phyloP scores from a whole-genome alignment of 371 early-diverging fungal species.

The Batkoa obscura region DNA sequence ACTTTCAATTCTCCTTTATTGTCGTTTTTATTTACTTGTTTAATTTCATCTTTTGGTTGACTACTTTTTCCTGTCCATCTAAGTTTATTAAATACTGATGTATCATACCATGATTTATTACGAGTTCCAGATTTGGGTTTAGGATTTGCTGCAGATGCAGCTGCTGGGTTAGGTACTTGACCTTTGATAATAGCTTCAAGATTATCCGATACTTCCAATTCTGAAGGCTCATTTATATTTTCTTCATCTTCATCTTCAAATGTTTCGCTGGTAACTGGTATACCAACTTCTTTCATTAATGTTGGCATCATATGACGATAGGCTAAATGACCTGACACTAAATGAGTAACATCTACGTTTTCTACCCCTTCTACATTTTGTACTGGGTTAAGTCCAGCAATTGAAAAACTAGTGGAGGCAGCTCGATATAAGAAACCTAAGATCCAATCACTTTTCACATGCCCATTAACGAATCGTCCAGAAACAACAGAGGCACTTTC shows the following conservation, averaged over 20 bases:
- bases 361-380: constrained; percentile 66
- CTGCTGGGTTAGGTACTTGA: neutral
- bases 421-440: constrained; percentile 82
- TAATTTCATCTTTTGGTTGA: too few relatives aligned
- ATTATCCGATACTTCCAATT: constrained; percentile 3
- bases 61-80: neutral
- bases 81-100: neutral
- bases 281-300: constrained; percentile 58
- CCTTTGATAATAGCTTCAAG: constrained; percentile 1
- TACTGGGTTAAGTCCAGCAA: constrained; percentile 49
- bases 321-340: constrained; percentile 69
- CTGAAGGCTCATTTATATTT: neutral
- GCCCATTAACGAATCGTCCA: constrained; percentile 81
- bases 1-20: too few relatives aligned
- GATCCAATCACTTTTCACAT: constrained; percentile 75
- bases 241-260: constrained; percentile 26
- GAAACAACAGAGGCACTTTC: constrained; percentile 58
- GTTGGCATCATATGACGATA: constrained; percentile 69
- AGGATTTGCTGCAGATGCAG: neutral
- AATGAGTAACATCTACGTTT: constrained; percentile 60
- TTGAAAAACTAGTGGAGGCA: constrained; percentile 14
- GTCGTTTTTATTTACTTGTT: too few relatives aligned
- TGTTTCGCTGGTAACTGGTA: constrained; percentile 46
- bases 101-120: neutral
- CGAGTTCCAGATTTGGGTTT: neutral